Base-by-base conservation (phyloP, 1,284 basidiomycete genomes). In the Volvariella volvacea region DNA sequence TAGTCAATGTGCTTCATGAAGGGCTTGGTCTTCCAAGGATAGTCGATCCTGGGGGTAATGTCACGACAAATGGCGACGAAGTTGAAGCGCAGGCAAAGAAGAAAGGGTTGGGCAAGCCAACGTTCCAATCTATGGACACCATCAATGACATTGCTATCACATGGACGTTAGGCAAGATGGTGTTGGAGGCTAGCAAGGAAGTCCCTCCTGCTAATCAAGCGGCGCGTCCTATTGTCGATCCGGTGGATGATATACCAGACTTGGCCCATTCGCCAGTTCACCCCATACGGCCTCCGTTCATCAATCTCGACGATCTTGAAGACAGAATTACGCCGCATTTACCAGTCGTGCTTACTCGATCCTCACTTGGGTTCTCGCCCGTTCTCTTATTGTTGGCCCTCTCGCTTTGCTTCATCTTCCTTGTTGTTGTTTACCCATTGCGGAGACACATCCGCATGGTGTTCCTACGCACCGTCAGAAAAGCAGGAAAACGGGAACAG, bases 91-190 rank as follows among this genome's bases (percentile, higher is more conserved):
- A 91, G 57, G 91, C 90, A 12, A 70, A 77, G 47, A 74, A 76
- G 62, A 94, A 94, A 62, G 90, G 91, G 14, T 71, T 95, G 19
- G 83, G 83, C 45, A 68, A 73, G 50, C 83, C 88, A 20, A 68
- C 80, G 39, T 92, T 99, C 66, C 96, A 98, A 66, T 92, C 88
- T 41, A 73, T 96, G 66, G 93, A 98, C 61, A 81, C 83, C 28
- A 88, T 99, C 28, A 84, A 83, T 22, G 90, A 90, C 55, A 91
- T 96, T 42, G 89, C 92, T 28, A 93, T 99, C 58, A 92, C 83
- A 54, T 99, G 95, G 95, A 98, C 95, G 2, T 72, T 99, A 22
- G 95, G 96, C 38, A 98, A 98, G 64, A 97, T 98, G 82, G 92
- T 99, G 0, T 74, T 98, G 30, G 95, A 98, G 65, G 95, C 95